Conservation (phyloP, 176 grass and related monocot species). For the Melocanna baccifera region DNA sequence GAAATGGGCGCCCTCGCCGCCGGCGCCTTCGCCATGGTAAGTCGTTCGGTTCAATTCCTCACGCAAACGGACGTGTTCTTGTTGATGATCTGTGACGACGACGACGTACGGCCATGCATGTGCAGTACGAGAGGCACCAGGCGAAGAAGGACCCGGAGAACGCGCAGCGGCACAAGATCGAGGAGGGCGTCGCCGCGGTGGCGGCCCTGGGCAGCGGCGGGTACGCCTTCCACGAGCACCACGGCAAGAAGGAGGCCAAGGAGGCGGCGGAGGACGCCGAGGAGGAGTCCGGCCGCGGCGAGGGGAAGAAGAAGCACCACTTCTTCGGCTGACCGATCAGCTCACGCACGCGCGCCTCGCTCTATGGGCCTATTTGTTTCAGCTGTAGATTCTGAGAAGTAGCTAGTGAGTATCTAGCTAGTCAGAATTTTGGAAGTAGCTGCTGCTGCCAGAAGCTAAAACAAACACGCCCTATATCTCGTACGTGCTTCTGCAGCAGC, state of each 20-base stretch:
- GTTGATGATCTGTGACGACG: background rate
- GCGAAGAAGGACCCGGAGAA: slow-evolving; percentile 81
- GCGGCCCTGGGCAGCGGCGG: slow-evolving; percentile 64
- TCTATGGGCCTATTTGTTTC: background rate
- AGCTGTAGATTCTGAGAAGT: too few relatives aligned
- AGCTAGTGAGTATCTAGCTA: too few relatives aligned
- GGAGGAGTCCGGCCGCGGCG: slow-evolving; percentile 31
- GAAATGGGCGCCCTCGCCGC: slow-evolving; percentile 60
- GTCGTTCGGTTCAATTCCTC: background rate
- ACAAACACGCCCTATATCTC: too few relatives aligned
- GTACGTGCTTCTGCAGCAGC: background rate
- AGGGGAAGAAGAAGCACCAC: slow-evolving; percentile 74
- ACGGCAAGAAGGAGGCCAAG: slow-evolving; percentile 65
- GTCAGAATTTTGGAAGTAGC: too few relatives aligned
- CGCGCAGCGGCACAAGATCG: slow-evolving; percentile 69
- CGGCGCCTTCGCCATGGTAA: slow-evolving; percentile 74
- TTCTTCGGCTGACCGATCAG: slow-evolving; percentile 35
- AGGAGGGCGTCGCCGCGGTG: slow-evolving; percentile 57
- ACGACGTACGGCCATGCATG: background rate
- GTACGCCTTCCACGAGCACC: slow-evolving; percentile 79
- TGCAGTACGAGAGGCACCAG: slow-evolving; percentile 83
- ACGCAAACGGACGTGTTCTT: background rate
- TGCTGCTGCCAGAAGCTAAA: too few relatives aligned
- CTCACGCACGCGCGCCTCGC: background rate
- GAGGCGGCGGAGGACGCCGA: slow-evolving; percentile 46